Evolutionary conservation across 305 asterid genomes (phyloP).

Genomic region (Caryopteris hybrid): DNA sequence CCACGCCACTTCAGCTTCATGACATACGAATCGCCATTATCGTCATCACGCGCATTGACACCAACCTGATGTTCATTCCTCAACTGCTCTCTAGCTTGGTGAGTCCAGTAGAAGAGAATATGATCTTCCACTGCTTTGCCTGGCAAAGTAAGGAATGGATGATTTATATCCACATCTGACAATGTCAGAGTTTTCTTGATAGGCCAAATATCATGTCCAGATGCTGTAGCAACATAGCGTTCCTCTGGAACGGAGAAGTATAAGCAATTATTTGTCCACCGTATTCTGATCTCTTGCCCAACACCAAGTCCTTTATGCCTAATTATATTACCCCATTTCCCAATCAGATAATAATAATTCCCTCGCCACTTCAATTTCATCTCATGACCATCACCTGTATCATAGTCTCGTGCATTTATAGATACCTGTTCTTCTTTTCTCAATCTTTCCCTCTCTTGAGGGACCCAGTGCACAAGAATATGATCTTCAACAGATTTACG

Average conservation of each 20-base stretch:
- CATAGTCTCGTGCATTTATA: conserved; percentile 42
- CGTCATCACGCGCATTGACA: conserved; percentile 46
- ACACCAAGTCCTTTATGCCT: conserved; percentile 43
- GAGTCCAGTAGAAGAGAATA: conserved; percentile 42
- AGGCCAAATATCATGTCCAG: conserved; percentile 46
- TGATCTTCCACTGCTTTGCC: conserved; percentile 56
- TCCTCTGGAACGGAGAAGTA: conserved; percentile 43
- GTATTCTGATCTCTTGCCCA: conserved; percentile 43
- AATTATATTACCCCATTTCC: conserved; percentile 42
- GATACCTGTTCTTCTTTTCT: conserved; percentile 49
- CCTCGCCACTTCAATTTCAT: conserved; percentile 53
- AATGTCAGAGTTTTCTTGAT: conserved; percentile 45
- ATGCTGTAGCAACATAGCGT: conserved; percentile 22
- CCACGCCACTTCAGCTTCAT: conserved; percentile 50
- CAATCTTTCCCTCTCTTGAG: conserved; percentile 42
- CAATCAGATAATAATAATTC: conserved; percentile 38
- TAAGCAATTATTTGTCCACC: conserved; percentile 37
- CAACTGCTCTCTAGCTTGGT: conserved; percentile 40
- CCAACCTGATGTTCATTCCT: conserved; percentile 42
- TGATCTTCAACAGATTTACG: conserved; percentile 47
- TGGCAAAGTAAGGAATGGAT: conserved; percentile 48
- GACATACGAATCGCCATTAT: conserved; percentile 41
- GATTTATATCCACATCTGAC: conserved; percentile 51
- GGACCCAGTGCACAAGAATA: conserved; percentile 44
- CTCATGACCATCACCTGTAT: conserved; percentile 38